Evolutionary conservation across 2,329 filamentous ascomycete species (phyloP).

Genomic region (Fusarium udum): DNA sequence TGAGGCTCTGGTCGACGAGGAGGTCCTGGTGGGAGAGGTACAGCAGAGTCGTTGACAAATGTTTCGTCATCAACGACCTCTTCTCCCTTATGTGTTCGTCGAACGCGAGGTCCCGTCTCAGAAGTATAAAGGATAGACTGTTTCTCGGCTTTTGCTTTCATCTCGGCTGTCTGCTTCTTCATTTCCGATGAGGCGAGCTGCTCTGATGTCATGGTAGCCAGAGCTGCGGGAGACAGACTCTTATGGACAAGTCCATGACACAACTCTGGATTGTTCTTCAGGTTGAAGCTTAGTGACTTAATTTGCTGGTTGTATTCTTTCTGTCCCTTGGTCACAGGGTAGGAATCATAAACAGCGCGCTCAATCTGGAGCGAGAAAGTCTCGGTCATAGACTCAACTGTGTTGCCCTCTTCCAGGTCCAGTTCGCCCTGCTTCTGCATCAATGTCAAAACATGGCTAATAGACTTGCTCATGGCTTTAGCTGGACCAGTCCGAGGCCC

Average conservation of each 20-base stretch:
- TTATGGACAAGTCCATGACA: conserved; percentile 78
- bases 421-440: conserved; percentile 74
- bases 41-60: conserved; percentile 50
- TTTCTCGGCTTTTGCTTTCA: conserved; percentile 81
- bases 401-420: conserved; percentile 69
- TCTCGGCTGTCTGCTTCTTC: conserved; percentile 78
- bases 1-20: conserved; percentile 36
- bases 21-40: conserved; percentile 41
- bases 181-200: conserved; percentile 93
- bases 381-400: conserved; percentile 71
- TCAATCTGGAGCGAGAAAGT: conserved; percentile 82
- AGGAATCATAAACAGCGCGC: conserved; percentile 69
- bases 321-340: conserved; percentile 56
- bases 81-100: conserved; percentile 94
- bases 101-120: conserved; percentile 75
- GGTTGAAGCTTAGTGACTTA: conserved; percentile 81
- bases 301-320: conserved; percentile 70
- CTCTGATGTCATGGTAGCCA: conserved; percentile 88
- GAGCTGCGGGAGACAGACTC: conserved; percentile 74
- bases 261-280: conserved; percentile 87
- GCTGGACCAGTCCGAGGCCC: conserved; percentile 74
- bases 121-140: conserved; percentile 85
- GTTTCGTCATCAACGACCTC: conserved; percentile 84
- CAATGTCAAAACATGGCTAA: conserved; percentile 71
- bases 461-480: conserved; percentile 74